Evolutionary conservation across 2,329 filamentous ascomycete genomes (phyloP).

Genomic region (Pyrenophora graminea): DNA sequence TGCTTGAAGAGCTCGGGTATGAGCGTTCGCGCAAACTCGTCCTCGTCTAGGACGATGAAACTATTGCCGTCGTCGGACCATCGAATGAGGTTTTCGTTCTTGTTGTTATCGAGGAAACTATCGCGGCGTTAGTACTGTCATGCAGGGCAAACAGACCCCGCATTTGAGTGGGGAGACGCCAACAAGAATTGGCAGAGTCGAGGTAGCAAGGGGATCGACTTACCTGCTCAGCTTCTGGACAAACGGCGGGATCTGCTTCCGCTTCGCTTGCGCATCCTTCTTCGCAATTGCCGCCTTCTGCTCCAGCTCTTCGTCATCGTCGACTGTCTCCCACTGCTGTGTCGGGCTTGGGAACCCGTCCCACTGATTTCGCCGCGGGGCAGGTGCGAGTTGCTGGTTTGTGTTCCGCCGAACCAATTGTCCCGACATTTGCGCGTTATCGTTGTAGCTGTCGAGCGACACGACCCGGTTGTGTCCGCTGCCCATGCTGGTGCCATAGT

Average conservation of each 20-base stretch:
- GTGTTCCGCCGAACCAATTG: slow-evolving; percentile 53
- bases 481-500: slow-evolving; percentile 23
- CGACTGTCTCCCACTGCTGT: slow-evolving; percentile 59
- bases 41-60: slow-evolving; percentile 95
- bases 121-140: slow-evolving; percentile 18
- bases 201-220: slow-evolving; percentile 38
- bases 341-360: slow-evolving; percentile 47
- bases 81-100: slow-evolving; percentile 91
- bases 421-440: slow-evolving; percentile 37
- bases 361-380: slow-evolving; percentile 47
- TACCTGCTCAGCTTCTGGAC: slow-evolving; percentile 98
- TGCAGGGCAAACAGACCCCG: not conserved
- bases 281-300: slow-evolving; percentile 80
- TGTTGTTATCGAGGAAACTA: slow-evolving; percentile 90
- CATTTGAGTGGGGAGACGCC: not conserved
- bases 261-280: slow-evolving; percentile 82
- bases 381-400: slow-evolving; percentile 52
- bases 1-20: slow-evolving; percentile 79
- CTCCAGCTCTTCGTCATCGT: slow-evolving; percentile 76
- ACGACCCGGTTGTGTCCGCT: slow-evolving; percentile 37
- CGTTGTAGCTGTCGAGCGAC: slow-evolving; percentile 39
- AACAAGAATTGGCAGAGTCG: not conserved
- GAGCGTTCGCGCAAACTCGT: slow-evolving; percentile 76
- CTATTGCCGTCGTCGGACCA: slow-evolving; percentile 98
- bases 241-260: slow-evolving; percentile 96